phyloP scores from a whole-genome alignment of 257 asterid species.

The Solanum pinnatisectum region DNA sequence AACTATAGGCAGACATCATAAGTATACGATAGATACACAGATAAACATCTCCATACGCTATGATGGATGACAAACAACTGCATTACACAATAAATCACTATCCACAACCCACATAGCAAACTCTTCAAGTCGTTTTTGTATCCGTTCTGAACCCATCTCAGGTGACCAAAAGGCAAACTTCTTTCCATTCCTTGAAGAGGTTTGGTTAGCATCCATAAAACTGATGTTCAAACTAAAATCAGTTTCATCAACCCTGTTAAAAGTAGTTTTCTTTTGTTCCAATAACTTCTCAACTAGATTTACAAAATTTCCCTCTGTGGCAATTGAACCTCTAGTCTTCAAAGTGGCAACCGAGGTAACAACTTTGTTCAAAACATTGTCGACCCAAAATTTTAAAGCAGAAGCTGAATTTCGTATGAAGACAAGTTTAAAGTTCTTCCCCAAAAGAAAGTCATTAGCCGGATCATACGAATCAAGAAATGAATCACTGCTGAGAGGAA shows the following conservation, averaged over 20 bases:
- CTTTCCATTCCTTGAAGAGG: slow-evolving; percentile 15
- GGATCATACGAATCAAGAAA: slow-evolving; percentile 38
- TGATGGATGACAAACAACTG: slow-evolving; percentile 62
- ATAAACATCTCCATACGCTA: slow-evolving; percentile 9
- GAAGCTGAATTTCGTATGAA: slow-evolving; percentile 48
- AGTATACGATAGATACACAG: background rate
- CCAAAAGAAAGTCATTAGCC: slow-evolving; percentile 27
- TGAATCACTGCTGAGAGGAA: slow-evolving; percentile 42
- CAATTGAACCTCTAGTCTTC: slow-evolving; percentile 21
- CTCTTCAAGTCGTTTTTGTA: slow-evolving; percentile 47
- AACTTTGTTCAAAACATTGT: slow-evolving; percentile 26
- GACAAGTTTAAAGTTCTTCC: slow-evolving; percentile 39
- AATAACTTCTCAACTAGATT: slow-evolving; percentile 39
- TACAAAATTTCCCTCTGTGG: slow-evolving; percentile 21
- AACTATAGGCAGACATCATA: background rate
- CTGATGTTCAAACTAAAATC: slow-evolving; percentile 31
- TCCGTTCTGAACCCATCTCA: slow-evolving; percentile 17
- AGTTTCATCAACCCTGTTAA: slow-evolving; percentile 40
- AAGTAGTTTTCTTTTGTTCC: slow-evolving; percentile 27
- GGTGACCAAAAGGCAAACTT: slow-evolving; percentile 57
- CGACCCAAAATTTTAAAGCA: slow-evolving; percentile 37
- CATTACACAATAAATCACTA: slow-evolving; percentile 60
- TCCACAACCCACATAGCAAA: slow-evolving; percentile 56
- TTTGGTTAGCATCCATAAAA: slow-evolving; percentile 19
- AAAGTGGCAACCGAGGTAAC: slow-evolving; percentile 22